Conservation (phyloP, 1,284 basidiomycete genomes). For the Apiotrichum gracile region DNA sequence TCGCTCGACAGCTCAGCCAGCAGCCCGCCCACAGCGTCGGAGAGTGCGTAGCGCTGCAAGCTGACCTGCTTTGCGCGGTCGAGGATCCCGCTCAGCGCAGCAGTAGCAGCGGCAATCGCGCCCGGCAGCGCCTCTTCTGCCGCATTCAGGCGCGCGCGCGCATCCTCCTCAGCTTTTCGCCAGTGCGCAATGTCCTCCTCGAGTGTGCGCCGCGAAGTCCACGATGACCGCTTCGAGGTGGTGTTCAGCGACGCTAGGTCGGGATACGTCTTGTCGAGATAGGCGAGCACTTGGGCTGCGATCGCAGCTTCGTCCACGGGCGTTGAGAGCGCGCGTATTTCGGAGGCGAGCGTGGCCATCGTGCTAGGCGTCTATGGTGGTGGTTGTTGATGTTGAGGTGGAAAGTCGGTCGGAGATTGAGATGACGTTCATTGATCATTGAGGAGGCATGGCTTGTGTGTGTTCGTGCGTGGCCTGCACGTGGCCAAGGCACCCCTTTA, state of each 20-base stretch:
- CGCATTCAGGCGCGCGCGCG: constrained; percentile 20
- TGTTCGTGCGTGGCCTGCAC: no score
- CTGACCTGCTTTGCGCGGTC: constrained; percentile 65
- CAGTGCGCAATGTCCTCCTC: constrained; percentile 36
- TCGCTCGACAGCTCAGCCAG: constrained; percentile 25
- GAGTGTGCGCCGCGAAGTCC: constrained; percentile 15
- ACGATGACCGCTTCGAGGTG: not conserved
- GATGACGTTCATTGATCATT: not conserved
- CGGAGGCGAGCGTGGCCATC: not conserved
- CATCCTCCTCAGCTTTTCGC: constrained; percentile 21
- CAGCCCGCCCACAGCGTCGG: constrained; percentile 36
- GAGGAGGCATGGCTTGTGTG: not conserved
- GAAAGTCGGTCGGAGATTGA: not conserved
- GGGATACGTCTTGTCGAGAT: constrained; percentile 31
- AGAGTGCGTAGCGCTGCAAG: constrained; percentile 60
- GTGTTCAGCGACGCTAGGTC: constrained; percentile 24
- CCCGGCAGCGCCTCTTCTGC: constrained; percentile 26
- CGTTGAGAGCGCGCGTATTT: constrained; percentile 9
- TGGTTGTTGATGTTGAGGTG: not conserved
- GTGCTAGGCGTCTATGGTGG: not conserved
- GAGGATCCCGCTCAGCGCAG: constrained; percentile 42
- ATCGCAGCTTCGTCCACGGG: constrained; percentile 9
- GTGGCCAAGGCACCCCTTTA: no score
- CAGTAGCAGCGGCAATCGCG: constrained; percentile 28
- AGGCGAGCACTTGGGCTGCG: constrained; percentile 17